Base-by-base conservation (phyloP, 306 rosid species). In the Trichosanthes truncata region DNA sequence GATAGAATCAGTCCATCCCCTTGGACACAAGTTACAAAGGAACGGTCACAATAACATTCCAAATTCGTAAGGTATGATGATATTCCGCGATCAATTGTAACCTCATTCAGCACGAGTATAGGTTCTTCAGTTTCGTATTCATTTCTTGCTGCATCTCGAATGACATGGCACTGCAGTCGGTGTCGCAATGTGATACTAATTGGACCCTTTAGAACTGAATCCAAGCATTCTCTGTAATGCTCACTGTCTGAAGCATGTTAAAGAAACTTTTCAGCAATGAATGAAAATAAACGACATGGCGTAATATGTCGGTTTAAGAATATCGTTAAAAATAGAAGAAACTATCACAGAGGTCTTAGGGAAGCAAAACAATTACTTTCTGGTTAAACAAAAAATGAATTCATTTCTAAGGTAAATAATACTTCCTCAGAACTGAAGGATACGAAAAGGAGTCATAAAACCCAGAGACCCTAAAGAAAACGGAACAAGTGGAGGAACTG, bases 391-490 rank as follows among this genome's bases (percentile, higher is more conserved):
- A 74, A 20, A 49, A 23, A 74, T 17, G 4, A 74, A 74, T 31
- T 17, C 9, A 74, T 74, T 33, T 52, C 31, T 5, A 77, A 41
- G 35, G 25, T 76, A 71, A 77, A 78, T 21, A 57, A 45, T 80
- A 48, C 79, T 33, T 56, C 61, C 21, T 45, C 33, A 41, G 72
- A 46, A 75, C 76, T 77, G 76, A 48, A 95, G 99, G 97, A 95
- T 95, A 95, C 99, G 84, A 76, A 91, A 95, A 69, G 93, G 99
- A 71, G 97, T 93, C 99, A 95, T 89, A 85, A 95, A 95, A 76
- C 99, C 99, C 78, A 93, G 89, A 76, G 99, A 93, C 26, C 99
- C 99, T 81, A 91, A 87, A 76, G 99, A 95, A 89, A 95, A 93
- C 13, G 99, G 93, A 80, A 93, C 99, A 66, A 95, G 63, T 6